Conservation (phyloP, 495 filamentous ascomycete species). For the Geopyxis carbonaria region DNA sequence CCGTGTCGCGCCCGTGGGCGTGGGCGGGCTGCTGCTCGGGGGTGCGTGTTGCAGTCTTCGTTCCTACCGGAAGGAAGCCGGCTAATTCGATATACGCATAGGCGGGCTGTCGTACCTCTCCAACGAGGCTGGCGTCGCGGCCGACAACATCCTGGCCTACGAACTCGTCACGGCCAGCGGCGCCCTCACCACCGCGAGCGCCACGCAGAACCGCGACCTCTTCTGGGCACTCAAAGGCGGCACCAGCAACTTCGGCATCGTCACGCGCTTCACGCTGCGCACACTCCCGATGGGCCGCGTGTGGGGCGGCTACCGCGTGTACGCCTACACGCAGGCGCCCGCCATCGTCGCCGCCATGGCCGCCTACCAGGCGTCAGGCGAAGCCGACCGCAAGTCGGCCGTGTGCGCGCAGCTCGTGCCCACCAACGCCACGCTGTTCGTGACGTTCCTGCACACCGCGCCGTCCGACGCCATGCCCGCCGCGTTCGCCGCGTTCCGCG, state of each 20-base stretch:
- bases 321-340: constrained; percentile 27
- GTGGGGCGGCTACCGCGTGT: constrained; percentile 28
- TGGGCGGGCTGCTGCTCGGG: constrained; percentile 1
- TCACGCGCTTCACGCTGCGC: constrained; percentile 37
- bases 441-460: constrained; percentile 12
- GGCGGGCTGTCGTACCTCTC: constrained; percentile 32
- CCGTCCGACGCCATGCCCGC: constrained; percentile 10
- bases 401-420: constrained; percentile 7
- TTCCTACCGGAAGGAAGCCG: background rate
- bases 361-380: background rate
- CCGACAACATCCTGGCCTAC: constrained; percentile 29
- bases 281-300: constrained; percentile 32
- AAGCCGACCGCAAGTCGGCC: constrained; percentile 6
- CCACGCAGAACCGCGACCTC: constrained; percentile 27
- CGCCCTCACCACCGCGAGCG: constrained; percentile 25
- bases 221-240: constrained; percentile 41
- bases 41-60: constrained; percentile 5
- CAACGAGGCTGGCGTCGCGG: constrained; percentile 32
- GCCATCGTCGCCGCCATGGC: background rate
- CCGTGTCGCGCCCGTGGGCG: constrained; percentile 10
- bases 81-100: constrained; percentile 1
- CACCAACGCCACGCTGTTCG: constrained; percentile 8
- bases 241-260: constrained; percentile 44
- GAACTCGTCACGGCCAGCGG: constrained; percentile 29
- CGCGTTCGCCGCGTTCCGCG: background rate